Evolutionary conservation across 148 eudicot genomes (phyloP), one percentile per base, ranked within the genome.

Genomic region (Gaultheria prostrata): DNA sequence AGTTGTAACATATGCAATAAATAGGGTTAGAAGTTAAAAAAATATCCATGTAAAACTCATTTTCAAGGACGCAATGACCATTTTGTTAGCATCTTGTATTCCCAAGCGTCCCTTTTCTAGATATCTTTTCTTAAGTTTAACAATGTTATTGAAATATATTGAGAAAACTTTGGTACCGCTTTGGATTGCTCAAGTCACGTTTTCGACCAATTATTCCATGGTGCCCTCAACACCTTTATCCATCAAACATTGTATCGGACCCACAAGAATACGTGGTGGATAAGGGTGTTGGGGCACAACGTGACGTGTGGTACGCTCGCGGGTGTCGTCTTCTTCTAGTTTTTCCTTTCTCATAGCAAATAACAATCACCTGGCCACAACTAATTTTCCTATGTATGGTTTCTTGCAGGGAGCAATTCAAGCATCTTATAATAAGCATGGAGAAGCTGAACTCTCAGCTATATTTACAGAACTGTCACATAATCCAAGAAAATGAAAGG

Each of bases 381-480:
- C 8, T 59, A 50, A 11, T 30, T 77, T 3, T 67, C 43, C 67
- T 1, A 74, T 49, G 1, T 83, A 80, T 30, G 45, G 59, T 75
- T 80, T 49, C 80, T 3, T 39, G 43, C 43, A 80, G 83, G 50
- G 77, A 33, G 32, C 8, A 0, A 28, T 9, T 21, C 51, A n/a
- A 80, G 70, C 80, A 82, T 6, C n/a, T 4, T 50, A 10, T 63
- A 5, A 74, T 63, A 5, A 74, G 53, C 21, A 88, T 89, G 88
- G 90, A 89, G 77, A 86, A 83, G 72, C 54, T 51, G 24, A 89
- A 89, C 86, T 82, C 87, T 18, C 83, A 87, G 79, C 84, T 89
- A 45, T 86, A 82, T 84, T 13, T 84, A 81, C 85, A 82, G 77
- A 89, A 89, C 86, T 87, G 86, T 59, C 81, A 83, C 30, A 86